A percentile compares a stretch with the other conserved stretches of the same genome.
Evolutionary conservation across 345 rosid genomes (phyloP).

Genomic region (Cardamine resedifolia): DNA sequence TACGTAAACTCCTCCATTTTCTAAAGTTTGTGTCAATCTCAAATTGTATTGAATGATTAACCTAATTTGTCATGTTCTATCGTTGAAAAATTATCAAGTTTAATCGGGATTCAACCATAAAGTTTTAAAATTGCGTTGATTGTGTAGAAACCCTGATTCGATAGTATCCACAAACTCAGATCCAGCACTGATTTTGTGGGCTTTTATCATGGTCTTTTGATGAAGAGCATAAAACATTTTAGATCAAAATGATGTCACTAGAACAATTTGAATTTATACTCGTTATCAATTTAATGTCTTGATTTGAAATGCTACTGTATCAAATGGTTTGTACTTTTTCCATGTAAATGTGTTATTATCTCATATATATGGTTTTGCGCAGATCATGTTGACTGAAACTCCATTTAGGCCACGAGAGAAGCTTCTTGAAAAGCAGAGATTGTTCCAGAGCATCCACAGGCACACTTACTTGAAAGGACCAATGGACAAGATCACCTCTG

Average conservation of each 20-base stretch:
- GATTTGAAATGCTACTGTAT: neutral
- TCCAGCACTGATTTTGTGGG: neutral
- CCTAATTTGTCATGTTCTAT: neutral
- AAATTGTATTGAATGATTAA: neutral
- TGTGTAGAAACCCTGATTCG: neutral
- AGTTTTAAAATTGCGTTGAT: neutral
- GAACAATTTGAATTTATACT: neutral
- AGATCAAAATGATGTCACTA: constrained; percentile 9
- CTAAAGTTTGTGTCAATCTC: neutral
- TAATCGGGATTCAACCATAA: neutral
- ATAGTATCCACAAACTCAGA: neutral
- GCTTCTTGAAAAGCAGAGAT: constrained; percentile 78
- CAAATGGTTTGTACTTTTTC: neutral
- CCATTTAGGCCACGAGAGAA: constrained; percentile 88
- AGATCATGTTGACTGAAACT: constrained; percentile 60
- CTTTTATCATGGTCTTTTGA: neutral
- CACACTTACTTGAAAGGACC: constrained; percentile 87
- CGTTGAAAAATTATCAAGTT: neutral
- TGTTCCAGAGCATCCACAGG: constrained; percentile 71
- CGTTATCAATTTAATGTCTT: neutral
- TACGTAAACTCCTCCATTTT: neutral
- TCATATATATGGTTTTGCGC: neutral
- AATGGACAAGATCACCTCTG: constrained; percentile 78
- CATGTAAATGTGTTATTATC: neutral
- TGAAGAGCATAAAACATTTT: neutral